These are phyloP conservation scores for Plasmodium inui DNA, from an alignment of 169 alveolate species.

Conservation along the genomic window DNA sequence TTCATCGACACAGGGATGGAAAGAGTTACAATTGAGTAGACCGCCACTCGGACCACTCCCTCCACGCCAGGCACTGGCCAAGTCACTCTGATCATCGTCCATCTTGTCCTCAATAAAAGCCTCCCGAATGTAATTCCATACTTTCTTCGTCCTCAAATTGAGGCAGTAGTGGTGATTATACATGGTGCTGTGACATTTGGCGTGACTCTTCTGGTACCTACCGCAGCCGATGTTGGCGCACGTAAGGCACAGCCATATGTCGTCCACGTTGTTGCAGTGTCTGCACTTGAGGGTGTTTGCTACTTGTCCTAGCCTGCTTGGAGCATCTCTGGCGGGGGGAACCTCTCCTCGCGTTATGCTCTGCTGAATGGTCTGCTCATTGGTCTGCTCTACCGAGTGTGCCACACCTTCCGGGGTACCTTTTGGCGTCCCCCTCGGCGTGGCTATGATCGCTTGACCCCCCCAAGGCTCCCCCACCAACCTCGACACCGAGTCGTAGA, in stretches of 20 bases:
- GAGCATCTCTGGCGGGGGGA: not conserved
- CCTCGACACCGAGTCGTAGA: slow-evolving; percentile 24
- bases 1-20: not conserved
- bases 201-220: slow-evolving; percentile 66
- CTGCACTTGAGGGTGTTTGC: slow-evolving; percentile 35
- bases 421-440: not conserved
- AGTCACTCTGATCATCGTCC: not conserved
- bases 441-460: not conserved
- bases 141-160: slow-evolving; percentile 39
- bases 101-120: slow-evolving; percentile 33
- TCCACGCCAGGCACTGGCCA: not conserved
- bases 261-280: slow-evolving; percentile 48
- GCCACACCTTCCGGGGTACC: not conserved
- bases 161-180: slow-evolving; percentile 64
- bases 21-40: not conserved
- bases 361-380: not conserved
- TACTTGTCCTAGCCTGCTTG: not conserved
- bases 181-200: slow-evolving; percentile 36
- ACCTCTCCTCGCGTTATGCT: not conserved
- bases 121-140: slow-evolving; percentile 58
- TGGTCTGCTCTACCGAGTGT: not conserved
- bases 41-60: not conserved
- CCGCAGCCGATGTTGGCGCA: slow-evolving; percentile 69
- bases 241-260: slow-evolving; percentile 59
- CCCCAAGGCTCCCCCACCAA: not conserved